Conservation (phyloP, 2,329 filamentous ascomycete species). For the Neobulgaria alba region DNA sequence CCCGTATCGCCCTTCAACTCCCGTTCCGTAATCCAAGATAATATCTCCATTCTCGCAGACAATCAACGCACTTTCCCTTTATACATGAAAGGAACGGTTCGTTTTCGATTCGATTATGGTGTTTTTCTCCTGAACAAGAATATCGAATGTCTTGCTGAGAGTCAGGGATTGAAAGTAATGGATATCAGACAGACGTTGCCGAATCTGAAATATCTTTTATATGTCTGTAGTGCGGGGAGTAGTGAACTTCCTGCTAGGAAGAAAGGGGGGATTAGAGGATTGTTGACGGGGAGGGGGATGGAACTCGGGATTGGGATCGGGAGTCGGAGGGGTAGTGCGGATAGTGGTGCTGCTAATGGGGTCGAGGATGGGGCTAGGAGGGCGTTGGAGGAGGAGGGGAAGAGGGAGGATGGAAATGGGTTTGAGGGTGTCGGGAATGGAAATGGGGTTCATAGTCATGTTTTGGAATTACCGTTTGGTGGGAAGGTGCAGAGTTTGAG, state of each 20-base stretch:
- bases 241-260: constrained; percentile 54
- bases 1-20: constrained; percentile 66
- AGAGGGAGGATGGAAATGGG: not conserved
- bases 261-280: constrained; percentile 49
- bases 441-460: constrained; percentile 1
- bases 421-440: constrained; percentile 12
- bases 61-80: constrained; percentile 67
- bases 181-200: constrained; percentile 89
- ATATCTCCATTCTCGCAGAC: constrained; percentile 48
- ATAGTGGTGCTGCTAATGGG: constrained; percentile 17
- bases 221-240: constrained; percentile 74
- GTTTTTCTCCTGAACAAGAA: constrained; percentile 97
- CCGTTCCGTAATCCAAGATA: constrained; percentile 66
- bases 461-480: constrained; percentile 12
- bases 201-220: constrained; percentile 87
- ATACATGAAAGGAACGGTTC: constrained; percentile 60
- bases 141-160: constrained; percentile 61
- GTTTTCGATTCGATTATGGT: constrained; percentile 91
- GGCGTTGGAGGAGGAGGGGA: constrained; percentile 18
- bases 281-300: constrained; percentile 38
- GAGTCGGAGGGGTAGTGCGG: constrained; percentile 25
- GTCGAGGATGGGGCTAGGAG: constrained; percentile 20
- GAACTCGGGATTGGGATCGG: constrained; percentile 7
- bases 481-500: constrained; percentile 21
- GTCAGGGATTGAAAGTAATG: constrained; percentile 67